These are phyloP conservation scores for Coemansia sp. DNA, from an alignment of 192 early-diverging fungal species.

Conservation along the genomic window DNA sequence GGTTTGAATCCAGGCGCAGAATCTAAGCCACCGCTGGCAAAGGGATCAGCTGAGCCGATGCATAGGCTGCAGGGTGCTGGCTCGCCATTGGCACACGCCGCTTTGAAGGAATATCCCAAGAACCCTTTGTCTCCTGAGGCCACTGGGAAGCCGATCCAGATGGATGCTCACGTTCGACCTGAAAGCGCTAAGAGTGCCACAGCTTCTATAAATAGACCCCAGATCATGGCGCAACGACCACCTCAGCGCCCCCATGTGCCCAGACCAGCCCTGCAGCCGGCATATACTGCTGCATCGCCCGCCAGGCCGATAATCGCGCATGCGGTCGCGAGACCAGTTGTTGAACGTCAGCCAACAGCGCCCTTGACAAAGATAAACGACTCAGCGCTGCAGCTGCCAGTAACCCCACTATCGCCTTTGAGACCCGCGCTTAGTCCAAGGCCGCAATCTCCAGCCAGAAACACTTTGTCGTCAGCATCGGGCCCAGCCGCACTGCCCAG, in stretches of 20 bases:
- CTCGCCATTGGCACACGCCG: background rate
- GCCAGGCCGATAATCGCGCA: background rate
- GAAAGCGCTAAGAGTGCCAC: background rate
- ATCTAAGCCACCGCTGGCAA: background rate
- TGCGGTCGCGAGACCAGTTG: background rate
- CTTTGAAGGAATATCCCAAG: background rate
- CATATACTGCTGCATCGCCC: too few relatives aligned
- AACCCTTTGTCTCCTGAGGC: background rate
- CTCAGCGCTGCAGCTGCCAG: background rate
- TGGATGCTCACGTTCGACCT: background rate
- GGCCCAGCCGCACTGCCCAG: background rate
- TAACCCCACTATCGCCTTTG: background rate
- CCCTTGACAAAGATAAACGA: background rate
- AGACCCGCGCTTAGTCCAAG: background rate
- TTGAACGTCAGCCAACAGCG: background rate
- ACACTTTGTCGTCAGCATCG: background rate
- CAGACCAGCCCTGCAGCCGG: background rate
- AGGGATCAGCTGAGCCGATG: background rate
- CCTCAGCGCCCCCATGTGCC: background rate
- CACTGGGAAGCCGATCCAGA: background rate
- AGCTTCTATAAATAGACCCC: background rate
- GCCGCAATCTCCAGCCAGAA: background rate
- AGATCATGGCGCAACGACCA: background rate
- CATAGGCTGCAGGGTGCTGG: background rate
- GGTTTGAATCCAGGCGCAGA: background rate